Percentiles rank a stretch among this genome's conserved stretches.
Conservation (phyloP, 129 eudicot species). For the Flaveria robusta region DNA sequence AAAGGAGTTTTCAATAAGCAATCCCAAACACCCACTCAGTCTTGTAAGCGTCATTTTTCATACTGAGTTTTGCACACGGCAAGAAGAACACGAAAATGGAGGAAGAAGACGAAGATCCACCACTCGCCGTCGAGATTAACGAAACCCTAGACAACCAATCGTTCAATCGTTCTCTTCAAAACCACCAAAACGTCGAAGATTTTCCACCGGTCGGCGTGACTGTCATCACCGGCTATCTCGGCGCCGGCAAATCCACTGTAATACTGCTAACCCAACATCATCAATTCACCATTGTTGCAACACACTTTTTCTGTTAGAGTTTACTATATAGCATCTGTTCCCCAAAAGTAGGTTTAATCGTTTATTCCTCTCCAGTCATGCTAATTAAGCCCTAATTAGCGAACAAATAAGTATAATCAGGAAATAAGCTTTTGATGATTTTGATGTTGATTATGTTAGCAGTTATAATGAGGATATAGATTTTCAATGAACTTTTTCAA, state of each 20-base stretch:
- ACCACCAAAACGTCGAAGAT: slow-evolving; percentile 30
- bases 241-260: slow-evolving; percentile 98
- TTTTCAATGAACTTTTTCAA: too few relatives aligned
- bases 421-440: background rate
- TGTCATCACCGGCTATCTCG: slow-evolving; percentile 96
- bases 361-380: background rate
- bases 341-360: background rate
- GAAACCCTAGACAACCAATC: slow-evolving; percentile 33
- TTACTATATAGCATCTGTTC: background rate
- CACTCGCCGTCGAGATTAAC: slow-evolving; percentile 72
- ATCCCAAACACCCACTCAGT: too few relatives aligned
- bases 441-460: background rate
- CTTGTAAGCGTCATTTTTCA: too few relatives aligned
- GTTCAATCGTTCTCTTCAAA: slow-evolving; percentile 30
- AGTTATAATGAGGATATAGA: background rate
- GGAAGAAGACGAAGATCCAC: slow-evolving; percentile 78
- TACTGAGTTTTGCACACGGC: too few relatives aligned
- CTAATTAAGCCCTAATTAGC: slow-evolving; percentile 20
- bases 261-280: background rate
- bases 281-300: background rate
- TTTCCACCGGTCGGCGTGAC: slow-evolving; percentile 82
- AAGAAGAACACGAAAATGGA: slow-evolving; percentile 45
- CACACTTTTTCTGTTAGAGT: background rate
- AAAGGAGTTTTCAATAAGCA: too few relatives aligned
- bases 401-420: background rate